Percentiles rank a stretch among this genome's conserved stretches.
Evolutionary conservation across 2,329 filamentous ascomycete species (phyloP).

Genomic region (Pseudodiploospora longispora): DNA sequence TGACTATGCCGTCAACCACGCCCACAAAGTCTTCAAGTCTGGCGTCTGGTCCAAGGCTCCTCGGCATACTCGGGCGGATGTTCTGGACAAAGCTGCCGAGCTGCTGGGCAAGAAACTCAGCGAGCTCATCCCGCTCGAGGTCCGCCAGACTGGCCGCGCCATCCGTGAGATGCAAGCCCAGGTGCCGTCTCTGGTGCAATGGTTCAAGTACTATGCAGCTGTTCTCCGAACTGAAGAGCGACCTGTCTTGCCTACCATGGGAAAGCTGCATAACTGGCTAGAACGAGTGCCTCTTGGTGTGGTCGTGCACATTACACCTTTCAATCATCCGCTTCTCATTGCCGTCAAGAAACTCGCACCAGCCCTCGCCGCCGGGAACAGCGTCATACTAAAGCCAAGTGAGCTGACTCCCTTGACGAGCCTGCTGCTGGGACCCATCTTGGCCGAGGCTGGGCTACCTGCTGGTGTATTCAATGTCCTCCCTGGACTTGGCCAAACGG

Average conservation of each 20-base stretch:
- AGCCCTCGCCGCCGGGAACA: conserved; percentile 51
- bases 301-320: conserved; percentile 48
- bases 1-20: conserved; percentile 26
- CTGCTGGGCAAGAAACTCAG: conserved; percentile 46
- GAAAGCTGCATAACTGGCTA: conserved; percentile 50
- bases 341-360: conserved; percentile 54
- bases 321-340: conserved; percentile 51
- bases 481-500: conserved; percentile 43
- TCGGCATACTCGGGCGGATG: conserved; percentile 50
- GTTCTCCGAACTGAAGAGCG: conserved; percentile 60
- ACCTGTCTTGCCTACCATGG: conserved; percentile 55
- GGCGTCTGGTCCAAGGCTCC: conserved; percentile 56
- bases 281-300: conserved; percentile 50
- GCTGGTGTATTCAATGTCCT: conserved; percentile 61
- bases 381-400: conserved; percentile 53
- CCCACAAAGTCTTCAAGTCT: conserved; percentile 57
- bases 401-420: conserved; percentile 55
- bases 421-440: conserved; percentile 50
- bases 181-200: conserved; percentile 55
- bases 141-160: conserved; percentile 59
- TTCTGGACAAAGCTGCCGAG: conserved; percentile 51
- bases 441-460: conserved; percentile 61
- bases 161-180: conserved; percentile 65
- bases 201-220: conserved; percentile 65
- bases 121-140: conserved; percentile 53